A percentile compares a stretch with the other conserved stretches of the same genome.
Conservation (phyloP, 2,329 filamentous ascomycete genomes). For the Trichoderma citrinoviride region DNA sequence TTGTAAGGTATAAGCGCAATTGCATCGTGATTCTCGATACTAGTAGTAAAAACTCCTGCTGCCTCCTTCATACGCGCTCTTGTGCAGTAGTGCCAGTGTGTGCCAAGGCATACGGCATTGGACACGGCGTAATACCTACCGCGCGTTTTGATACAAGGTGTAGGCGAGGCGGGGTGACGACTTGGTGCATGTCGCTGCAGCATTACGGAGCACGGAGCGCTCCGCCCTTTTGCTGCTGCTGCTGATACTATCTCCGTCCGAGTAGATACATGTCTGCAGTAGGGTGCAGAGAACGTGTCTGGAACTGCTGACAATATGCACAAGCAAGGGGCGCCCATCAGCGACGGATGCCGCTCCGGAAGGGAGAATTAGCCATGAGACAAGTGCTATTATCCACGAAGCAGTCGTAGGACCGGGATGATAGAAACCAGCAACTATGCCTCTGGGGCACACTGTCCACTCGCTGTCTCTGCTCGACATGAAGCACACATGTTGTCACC, state of each 20-base stretch:
- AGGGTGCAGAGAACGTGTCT: neutral
- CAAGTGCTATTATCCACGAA: too few species aligned
- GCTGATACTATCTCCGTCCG: neutral
- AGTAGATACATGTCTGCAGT: neutral
- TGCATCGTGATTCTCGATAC: too few species aligned
- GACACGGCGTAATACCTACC: slow-evolving; percentile 13
- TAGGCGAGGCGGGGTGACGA: neutral
- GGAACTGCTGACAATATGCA: neutral
- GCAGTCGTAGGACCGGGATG: neutral
- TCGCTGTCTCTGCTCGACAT: too few species aligned
- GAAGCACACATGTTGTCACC: too few species aligned
- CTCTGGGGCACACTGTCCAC: too few species aligned
- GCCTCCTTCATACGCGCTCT: too few species aligned
- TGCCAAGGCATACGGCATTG: neutral
- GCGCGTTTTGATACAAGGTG: neutral
- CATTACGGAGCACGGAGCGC: slow-evolving; percentile 12
- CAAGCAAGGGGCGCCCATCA: neutral
- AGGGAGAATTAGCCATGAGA: neutral
- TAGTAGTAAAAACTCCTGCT: too few species aligned
- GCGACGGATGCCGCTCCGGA: neutral
- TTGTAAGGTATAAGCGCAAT: too few species aligned
- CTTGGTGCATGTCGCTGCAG: slow-evolving; percentile 3
- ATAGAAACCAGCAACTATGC: neutral
- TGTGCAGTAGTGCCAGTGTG: neutral
- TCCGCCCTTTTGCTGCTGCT: neutral